Conservation (phyloP, 345 rosid genomes). For the Eucalyptus guilfoylei region DNA sequence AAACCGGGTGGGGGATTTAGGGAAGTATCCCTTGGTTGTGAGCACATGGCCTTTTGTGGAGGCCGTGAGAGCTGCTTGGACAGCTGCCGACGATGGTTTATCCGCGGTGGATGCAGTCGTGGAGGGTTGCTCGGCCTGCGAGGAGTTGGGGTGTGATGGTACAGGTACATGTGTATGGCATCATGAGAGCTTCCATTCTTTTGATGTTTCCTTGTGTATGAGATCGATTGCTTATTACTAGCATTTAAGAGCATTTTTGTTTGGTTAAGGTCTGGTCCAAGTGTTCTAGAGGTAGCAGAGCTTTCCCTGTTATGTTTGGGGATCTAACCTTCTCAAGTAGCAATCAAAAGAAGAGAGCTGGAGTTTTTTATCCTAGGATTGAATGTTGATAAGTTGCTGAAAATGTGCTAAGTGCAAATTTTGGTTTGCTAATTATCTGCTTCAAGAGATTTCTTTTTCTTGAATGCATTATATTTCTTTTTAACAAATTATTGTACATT, state of each 20-base stretch:
- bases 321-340: neutral
- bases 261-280: neutral
- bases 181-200: neutral
- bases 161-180: slow-evolving; percentile 36
- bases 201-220: neutral
- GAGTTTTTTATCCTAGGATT: neutral
- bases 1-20: slow-evolving; percentile 13
- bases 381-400: neutral
- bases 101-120: slow-evolving; percentile 79
- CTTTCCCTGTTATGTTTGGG: neutral
- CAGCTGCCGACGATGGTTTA: slow-evolving; percentile 42
- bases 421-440: neutral
- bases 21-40: slow-evolving; percentile 57
- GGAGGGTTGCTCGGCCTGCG: slow-evolving; percentile 96
- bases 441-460: neutral
- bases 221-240: neutral
- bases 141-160: slow-evolving; percentile 81
- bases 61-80: slow-evolving; percentile 90
- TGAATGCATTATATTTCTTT: neutral
- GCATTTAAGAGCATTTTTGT: neutral
- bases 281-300: neutral
- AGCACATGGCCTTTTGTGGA: slow-evolving; percentile 87
- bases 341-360: neutral
- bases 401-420: neutral
- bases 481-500: neutral